phyloP scores from a whole-genome alignment of 768 basidiomycete species.

The Leucocoprinus leucothites region DNA sequence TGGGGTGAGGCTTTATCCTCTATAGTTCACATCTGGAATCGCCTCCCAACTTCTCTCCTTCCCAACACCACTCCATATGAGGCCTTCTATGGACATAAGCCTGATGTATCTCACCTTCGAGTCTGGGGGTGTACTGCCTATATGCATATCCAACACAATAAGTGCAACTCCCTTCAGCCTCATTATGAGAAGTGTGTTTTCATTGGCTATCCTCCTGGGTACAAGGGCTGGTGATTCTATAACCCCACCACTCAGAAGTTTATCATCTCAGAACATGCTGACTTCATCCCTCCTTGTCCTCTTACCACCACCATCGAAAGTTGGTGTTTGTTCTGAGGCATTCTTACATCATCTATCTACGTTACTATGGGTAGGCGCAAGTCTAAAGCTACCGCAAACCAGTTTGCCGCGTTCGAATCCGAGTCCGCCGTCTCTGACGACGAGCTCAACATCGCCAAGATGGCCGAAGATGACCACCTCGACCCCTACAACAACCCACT shows the following conservation, averaged over 20 bases:
- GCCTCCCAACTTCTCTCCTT: constrained; percentile 19
- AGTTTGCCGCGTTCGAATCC: too few species aligned
- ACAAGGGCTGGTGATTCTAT: constrained; percentile 32
- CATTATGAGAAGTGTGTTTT: constrained; percentile 33
- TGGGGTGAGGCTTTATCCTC: constrained; percentile 15
- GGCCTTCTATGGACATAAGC: constrained; percentile 18
- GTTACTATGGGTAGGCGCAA: too few species aligned
- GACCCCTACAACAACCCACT: too few species aligned
- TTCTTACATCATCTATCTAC: too few species aligned
- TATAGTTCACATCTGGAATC: constrained; percentile 22
- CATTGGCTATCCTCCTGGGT: constrained; percentile 32
- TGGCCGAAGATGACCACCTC: too few species aligned
- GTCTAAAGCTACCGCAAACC: too few species aligned
- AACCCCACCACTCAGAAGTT: constrained; percentile 24
- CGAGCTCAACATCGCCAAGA: too few species aligned
- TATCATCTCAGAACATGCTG: too few species aligned
- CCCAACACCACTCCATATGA: constrained; percentile 22
- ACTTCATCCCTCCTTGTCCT: too few species aligned
- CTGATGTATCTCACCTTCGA: constrained; percentile 25
- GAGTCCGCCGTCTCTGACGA: too few species aligned
- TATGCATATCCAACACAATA: constrained; percentile 32
- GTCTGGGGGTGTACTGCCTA: constrained; percentile 38
- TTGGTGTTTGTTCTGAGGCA: too few species aligned
- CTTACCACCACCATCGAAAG: too few species aligned
- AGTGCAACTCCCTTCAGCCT: constrained; percentile 23